phyloP scores from a whole-genome alignment of 345 rosid species.

The Gossypium mustelinum region DNA sequence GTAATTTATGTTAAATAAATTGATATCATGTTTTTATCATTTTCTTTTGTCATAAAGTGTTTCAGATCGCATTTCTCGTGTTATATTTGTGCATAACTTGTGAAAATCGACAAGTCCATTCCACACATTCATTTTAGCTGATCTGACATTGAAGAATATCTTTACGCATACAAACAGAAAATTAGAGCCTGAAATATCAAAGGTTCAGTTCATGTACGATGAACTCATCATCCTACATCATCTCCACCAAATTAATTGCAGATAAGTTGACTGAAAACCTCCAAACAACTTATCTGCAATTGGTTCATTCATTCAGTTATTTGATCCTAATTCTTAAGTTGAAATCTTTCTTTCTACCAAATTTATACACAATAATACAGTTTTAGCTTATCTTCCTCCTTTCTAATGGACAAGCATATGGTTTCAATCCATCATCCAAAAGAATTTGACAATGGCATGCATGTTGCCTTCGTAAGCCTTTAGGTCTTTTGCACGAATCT shows the following conservation, averaged over 20 bases:
- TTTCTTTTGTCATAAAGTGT: too few species aligned
- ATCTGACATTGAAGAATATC: neutral
- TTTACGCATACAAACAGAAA: neutral
- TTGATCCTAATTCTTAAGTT: neutral
- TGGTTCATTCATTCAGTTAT: neutral
- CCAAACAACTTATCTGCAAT: neutral
- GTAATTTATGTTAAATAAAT: too few species aligned
- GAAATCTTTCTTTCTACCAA: neutral
- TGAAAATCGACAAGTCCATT: neutral
- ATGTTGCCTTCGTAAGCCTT: neutral
- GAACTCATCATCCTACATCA: constrained; percentile 4
- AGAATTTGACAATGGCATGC: too few species aligned
- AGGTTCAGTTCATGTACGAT: neutral
- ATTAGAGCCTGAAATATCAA: neutral
- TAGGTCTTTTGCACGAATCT: neutral
- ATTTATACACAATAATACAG: neutral
- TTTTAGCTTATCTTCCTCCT: neutral
- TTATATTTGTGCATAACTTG: too few species aligned
- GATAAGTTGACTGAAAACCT: neutral
- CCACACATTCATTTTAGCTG: too few species aligned
- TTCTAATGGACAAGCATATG: neutral
- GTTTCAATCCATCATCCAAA: neutral
- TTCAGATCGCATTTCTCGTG: too few species aligned
- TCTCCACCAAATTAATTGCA: neutral
- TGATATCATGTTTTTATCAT: too few species aligned